Evolutionary conservation across 352 stramenopile genomes (phyloP).

Genomic region (Phytophthora sp.): DNA sequence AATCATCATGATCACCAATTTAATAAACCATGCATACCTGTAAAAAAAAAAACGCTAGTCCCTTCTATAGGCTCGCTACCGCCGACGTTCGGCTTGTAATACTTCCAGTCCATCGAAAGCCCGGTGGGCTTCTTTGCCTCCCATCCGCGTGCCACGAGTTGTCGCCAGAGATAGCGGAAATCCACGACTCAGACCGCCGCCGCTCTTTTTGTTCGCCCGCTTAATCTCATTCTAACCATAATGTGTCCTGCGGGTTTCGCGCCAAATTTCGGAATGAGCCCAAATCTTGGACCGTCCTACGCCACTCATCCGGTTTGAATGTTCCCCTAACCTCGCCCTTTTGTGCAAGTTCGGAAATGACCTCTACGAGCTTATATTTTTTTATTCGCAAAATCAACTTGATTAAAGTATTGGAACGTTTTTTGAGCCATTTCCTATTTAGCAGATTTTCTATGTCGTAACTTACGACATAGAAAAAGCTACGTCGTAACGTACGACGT

Average conservation of each 20-base stretch:
- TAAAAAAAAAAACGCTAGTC: neutral
- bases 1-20: no score
- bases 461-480: no score
- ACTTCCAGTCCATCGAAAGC: neutral
- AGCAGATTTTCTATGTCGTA: constrained; percentile 14
- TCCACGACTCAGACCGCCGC: neutral
- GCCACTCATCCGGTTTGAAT: neutral
- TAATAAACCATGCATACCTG: neutral
- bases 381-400: constrained; percentile 4
- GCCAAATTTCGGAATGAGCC: neutral
- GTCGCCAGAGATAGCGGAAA: constrained; percentile 9
- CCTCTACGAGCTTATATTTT: constrained; percentile 5
- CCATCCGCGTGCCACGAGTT: constrained; percentile 3
- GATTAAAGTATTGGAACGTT: constrained; percentile 9
- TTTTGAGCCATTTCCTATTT: constrained; percentile 17
- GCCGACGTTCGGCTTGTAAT: neutral
- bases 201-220: neutral
- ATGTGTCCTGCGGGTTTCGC: neutral
- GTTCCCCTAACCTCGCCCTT: neutral
- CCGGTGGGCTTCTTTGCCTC: neutral
- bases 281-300: neutral
- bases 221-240: neutral
- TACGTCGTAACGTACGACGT: no score
- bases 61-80: neutral
- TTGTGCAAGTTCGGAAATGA: neutral